phyloP scores from a whole-genome alignment of 129 eudicot genomes.

The Erigeron canadensis region DNA sequence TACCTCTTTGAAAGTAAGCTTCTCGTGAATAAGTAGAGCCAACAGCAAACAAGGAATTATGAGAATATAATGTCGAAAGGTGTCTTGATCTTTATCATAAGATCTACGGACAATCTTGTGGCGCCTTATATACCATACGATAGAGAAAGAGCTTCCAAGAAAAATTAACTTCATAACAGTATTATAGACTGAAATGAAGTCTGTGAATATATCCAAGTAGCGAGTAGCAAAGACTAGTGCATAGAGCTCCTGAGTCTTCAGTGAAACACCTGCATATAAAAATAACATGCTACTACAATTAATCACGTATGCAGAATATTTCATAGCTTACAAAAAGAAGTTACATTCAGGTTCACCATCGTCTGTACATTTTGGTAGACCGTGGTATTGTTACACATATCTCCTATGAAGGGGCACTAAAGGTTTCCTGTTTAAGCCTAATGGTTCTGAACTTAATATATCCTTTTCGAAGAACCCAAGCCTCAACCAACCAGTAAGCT shows the following conservation, averaged over 20 bases:
- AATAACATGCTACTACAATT: not conserved
- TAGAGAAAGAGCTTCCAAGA: slow-evolving; percentile 88
- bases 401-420: too few relatives aligned
- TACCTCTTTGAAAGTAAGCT: slow-evolving; percentile 90
- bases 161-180: slow-evolving; percentile 81
- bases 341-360: not conserved
- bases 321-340: slow-evolving; percentile 5
- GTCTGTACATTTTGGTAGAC: not conserved
- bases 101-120: slow-evolving; percentile 95
- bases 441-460: too few relatives aligned
- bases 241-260: slow-evolving; percentile 96
- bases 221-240: slow-evolving; percentile 94
- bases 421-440: too few relatives aligned
- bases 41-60: slow-evolving; percentile 72
- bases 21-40: slow-evolving; percentile 73
- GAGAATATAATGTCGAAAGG: slow-evolving; percentile 85
- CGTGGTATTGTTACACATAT: too few relatives aligned
- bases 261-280: slow-evolving; percentile 73
- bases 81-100: slow-evolving; percentile 91
- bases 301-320: not conserved
- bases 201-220: slow-evolving; percentile 86
- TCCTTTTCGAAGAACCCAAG: too few relatives aligned
- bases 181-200: slow-evolving; percentile 76
- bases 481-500: too few relatives aligned
- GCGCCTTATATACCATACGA: slow-evolving; percentile 92